These are phyloP conservation scores for Boletus coccyginus DNA, from an alignment of 768 basidiomycete genomes.

Conservation along the genomic window DNA sequence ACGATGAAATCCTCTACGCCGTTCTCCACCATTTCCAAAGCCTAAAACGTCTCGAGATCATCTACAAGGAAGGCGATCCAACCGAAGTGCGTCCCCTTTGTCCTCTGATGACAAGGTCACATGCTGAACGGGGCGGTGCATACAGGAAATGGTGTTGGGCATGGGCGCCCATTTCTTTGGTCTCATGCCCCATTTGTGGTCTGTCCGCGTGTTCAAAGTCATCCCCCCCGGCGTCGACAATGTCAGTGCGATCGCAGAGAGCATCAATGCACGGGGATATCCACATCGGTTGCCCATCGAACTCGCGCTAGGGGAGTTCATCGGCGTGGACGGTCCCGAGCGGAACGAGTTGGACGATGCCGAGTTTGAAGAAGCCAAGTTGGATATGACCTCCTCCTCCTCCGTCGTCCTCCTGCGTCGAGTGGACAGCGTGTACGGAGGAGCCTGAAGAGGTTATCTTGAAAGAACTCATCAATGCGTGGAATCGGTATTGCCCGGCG, in stretches of 20 bases:
- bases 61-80: constrained; percentile 37
- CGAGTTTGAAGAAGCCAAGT: constrained; percentile 21
- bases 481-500: constrained; percentile 40
- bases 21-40: constrained; percentile 36
- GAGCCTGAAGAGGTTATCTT: constrained; percentile 29
- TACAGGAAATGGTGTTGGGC: constrained; percentile 38
- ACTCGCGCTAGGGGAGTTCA: constrained; percentile 9
- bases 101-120: background rate
- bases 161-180: constrained; percentile 44
- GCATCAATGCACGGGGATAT: constrained; percentile 3
- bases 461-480: constrained; percentile 39
- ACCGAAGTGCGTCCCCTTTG: constrained; percentile 36
- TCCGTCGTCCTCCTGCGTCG: background rate
- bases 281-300: constrained; percentile 13
- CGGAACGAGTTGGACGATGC: constrained; percentile 19
- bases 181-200: constrained; percentile 35
- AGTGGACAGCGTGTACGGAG: background rate
- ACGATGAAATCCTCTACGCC: constrained; percentile 45
- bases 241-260: constrained; percentile 3
- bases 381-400: background rate
- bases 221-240: constrained; percentile 14
- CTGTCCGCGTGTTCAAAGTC: constrained; percentile 38
- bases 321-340: constrained; percentile 7
- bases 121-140: background rate
- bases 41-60: constrained; percentile 39